Evolutionary conservation across 1,139 yeast species (phyloP).

Genomic region (Suhomyces bolitotheri): DNA sequence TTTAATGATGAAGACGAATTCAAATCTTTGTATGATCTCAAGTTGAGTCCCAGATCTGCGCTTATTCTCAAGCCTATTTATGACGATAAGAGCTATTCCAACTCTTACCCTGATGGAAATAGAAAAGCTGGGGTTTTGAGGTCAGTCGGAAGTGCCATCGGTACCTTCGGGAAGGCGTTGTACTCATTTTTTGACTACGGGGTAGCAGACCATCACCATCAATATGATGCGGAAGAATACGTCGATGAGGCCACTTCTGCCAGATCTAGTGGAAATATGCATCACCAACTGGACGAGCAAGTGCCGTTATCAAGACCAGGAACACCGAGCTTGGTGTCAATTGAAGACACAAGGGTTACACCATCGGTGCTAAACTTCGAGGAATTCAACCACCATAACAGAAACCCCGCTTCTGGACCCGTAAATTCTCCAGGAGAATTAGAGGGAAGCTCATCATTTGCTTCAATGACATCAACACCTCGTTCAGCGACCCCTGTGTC

Average conservation of each 20-base stretch:
- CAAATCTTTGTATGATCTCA: conserved; percentile 45
- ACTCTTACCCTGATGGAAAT: conserved; percentile 17
- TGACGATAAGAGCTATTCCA: conserved; percentile 24
- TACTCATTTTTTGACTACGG: conserved; percentile 48
- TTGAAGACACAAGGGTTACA: conserved; percentile 18
- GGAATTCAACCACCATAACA: conserved; percentile 4
- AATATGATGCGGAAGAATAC: conserved; percentile 1
- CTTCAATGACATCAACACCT: too few species aligned
- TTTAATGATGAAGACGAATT: conserved; percentile 55
- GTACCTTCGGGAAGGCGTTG: conserved; percentile 32
- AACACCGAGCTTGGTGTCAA: conserved; percentile 14
- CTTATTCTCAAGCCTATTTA: conserved; percentile 60
- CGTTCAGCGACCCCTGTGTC: conserved; percentile 9
- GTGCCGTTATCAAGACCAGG: conserved; percentile 7
- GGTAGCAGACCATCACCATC: conserved; percentile 22
- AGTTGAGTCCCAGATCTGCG: conserved; percentile 65
- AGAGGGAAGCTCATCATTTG: too few species aligned
- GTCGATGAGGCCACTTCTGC: conserved; percentile 3
- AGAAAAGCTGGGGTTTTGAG: conserved; percentile 19
- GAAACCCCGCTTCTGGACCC: conserved; percentile 3
- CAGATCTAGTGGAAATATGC: conserved; percentile 6
- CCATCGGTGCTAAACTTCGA: conserved; percentile 23
- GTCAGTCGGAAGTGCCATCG: conserved; percentile 17
- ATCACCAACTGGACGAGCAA: conserved; percentile 4
- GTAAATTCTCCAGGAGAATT: too few species aligned